Evolutionary conservation across 2,329 filamentous ascomycete species (phyloP).

Genomic region (Xylaria digitata): DNA sequence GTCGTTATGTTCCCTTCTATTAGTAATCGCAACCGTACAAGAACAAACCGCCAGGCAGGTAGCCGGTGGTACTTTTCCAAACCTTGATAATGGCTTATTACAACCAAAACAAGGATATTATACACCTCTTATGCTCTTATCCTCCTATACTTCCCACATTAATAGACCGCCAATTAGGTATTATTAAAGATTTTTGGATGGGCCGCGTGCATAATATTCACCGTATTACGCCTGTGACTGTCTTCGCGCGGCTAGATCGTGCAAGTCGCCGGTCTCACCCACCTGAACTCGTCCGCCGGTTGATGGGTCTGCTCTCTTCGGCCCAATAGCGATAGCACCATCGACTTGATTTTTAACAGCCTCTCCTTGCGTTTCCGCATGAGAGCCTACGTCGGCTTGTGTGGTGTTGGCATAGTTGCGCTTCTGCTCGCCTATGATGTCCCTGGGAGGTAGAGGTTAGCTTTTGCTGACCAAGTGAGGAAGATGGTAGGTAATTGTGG

Average conservation of each 20-base stretch:
- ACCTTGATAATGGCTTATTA: background rate
- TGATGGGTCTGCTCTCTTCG: slow-evolving; percentile 47
- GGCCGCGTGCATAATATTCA: background rate
- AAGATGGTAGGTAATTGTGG: background rate
- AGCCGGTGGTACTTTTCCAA: too few relatives aligned
- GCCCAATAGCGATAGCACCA: slow-evolving; percentile 46
- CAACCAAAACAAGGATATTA: background rate
- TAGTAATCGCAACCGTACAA: too few relatives aligned
- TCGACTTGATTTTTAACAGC: slow-evolving; percentile 49
- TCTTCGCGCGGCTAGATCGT: slow-evolving; percentile 48
- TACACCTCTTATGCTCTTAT: slow-evolving; percentile 2
- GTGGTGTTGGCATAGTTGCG: slow-evolving; percentile 35
- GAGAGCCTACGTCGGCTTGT: slow-evolving; percentile 39
- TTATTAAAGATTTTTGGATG: background rate
- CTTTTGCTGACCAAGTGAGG: background rate
- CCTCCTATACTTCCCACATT: background rate
- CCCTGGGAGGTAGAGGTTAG: slow-evolving; percentile 35
- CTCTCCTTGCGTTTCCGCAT: slow-evolving; percentile 40
- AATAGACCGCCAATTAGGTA: background rate
- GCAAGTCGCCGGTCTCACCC: slow-evolving; percentile 50
- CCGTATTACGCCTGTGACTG: slow-evolving; percentile 27
- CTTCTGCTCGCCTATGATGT: slow-evolving; percentile 43
- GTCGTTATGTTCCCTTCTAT: too few relatives aligned
- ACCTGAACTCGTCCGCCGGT: slow-evolving; percentile 48
- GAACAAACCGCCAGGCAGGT: too few relatives aligned